Evolutionary conservation across 148 eudicot genomes (phyloP).

Genomic region (Camellia japonica): DNA sequence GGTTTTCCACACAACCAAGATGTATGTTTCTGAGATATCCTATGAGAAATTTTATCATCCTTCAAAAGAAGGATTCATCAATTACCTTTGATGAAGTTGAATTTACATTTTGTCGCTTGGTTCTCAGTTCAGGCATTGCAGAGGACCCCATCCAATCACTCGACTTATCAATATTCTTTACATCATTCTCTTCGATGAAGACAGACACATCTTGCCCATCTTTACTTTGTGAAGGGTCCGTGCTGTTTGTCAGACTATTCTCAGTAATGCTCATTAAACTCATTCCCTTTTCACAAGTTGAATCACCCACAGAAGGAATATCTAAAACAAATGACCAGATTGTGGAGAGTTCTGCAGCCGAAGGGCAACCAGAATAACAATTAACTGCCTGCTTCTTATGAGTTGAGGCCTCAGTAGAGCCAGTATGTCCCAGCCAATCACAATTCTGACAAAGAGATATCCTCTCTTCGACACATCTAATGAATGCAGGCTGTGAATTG

Average conservation of each 20-base stretch:
- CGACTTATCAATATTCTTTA: constrained; percentile 31
- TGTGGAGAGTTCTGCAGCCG: constrained; percentile 66
- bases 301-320: constrained; percentile 38
- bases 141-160: constrained; percentile 40
- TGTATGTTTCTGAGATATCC: neutral
- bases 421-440: constrained; percentile 53
- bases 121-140: constrained; percentile 31
- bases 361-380: constrained; percentile 86
- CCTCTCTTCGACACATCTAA: constrained; percentile 72
- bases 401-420: constrained; percentile 35
- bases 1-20: neutral
- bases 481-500: constrained; percentile 64
- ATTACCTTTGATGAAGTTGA: constrained; percentile 63
- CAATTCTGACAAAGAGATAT: constrained; percentile 77
- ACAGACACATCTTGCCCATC: constrained; percentile 21
- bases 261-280: constrained; percentile 59
- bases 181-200: constrained; percentile 22
- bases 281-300: constrained; percentile 63
- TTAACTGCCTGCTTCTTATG: constrained; percentile 61
- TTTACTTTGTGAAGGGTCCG: constrained; percentile 25
- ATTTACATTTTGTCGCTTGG: constrained; percentile 30
- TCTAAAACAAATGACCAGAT: constrained; percentile 72
- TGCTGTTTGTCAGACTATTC: constrained; percentile 19
- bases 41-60: constrained; percentile 5
- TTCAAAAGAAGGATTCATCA: constrained; percentile 10